Conservation (phyloP, 495 filamentous ascomycete genomes). For the Penicillium lagena region DNA sequence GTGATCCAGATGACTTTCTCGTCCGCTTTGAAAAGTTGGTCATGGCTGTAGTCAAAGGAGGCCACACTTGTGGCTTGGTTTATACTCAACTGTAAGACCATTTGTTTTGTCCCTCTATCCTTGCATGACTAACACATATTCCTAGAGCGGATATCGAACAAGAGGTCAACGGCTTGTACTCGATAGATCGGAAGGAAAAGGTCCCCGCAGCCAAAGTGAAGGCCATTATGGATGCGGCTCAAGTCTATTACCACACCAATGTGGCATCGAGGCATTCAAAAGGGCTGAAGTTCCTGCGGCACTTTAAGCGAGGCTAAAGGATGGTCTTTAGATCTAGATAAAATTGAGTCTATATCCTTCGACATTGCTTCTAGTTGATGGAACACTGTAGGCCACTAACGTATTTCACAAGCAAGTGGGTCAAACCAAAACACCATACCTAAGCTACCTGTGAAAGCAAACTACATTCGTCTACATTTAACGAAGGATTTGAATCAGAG, state of each 20-base stretch:
- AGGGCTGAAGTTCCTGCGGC: constrained; percentile 6
- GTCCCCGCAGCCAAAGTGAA: constrained; percentile 24
- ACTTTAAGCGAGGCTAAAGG: no score
- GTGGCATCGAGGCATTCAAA: constrained; percentile 13
- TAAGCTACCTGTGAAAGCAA: no score
- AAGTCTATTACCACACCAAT: constrained; percentile 24
- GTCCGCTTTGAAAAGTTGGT: constrained; percentile 25
- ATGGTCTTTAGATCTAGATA: no score
- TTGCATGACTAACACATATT: not conserved
- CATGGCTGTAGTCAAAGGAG: constrained; percentile 28
- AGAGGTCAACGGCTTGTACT: constrained; percentile 34
- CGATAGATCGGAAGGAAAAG: constrained; percentile 29
- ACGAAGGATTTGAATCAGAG: no score
- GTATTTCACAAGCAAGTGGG: no score
- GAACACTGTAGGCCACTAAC: no score
- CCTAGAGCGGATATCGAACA: constrained; percentile 32
- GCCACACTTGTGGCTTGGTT: constrained; percentile 29
- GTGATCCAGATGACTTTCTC: constrained; percentile 26
- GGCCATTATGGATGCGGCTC: constrained; percentile 32
- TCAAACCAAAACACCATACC: no score
- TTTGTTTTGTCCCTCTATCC: not conserved
- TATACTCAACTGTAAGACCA: constrained; percentile 33
- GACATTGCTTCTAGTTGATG: no score
- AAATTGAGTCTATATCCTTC: no score
- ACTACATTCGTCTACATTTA: no score